phyloP scores from a whole-genome alignment of 768 basidiomycete species.

The Suillus lakei region DNA sequence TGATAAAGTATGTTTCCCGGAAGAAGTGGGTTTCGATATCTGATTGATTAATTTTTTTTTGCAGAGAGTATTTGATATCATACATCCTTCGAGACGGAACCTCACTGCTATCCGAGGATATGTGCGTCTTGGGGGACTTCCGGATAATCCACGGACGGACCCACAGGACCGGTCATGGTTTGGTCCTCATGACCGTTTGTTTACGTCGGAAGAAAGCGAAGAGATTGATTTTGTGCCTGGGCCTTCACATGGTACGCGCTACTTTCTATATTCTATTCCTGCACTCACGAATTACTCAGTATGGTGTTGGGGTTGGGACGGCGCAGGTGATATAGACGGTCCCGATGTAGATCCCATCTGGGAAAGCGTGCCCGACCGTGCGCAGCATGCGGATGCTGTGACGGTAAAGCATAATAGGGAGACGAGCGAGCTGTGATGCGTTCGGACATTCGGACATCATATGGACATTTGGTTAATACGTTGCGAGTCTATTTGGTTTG shows the following conservation, averaged over 20 bases:
- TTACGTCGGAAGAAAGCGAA: conserved; percentile 86
- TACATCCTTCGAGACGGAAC: conserved; percentile 90
- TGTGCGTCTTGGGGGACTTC: conserved; percentile 91
- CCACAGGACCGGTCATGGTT: conserved; percentile 99
- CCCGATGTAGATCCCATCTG: conserved; percentile 98
- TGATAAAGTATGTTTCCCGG: conserved; percentile 65
- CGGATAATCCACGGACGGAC: conserved; percentile 94
- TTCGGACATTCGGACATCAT: background rate
- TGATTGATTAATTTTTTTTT: conserved; percentile 9
- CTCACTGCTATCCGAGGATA: conserved; percentile 96
- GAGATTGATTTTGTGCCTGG: conserved; percentile 78
- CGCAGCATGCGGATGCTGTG: conserved; percentile 62
- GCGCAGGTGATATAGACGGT: conserved; percentile 96
- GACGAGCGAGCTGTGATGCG: conserved; percentile 28
- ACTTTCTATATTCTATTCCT: background rate
- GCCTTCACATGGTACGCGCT: conserved; percentile 75
- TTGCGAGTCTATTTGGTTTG: background rate
- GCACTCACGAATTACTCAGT: conserved; percentile 50
- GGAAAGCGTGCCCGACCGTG: conserved; percentile 80
- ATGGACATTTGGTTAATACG: background rate
- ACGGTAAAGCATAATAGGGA: conserved; percentile 70
- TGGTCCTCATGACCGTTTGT: conserved; percentile 94
- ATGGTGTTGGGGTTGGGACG: conserved; percentile 99
- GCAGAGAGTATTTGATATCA: conserved; percentile 92
- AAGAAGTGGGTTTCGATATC: background rate